Conservation (phyloP, 345 rosid genomes). For the Barbarea vulgaris region DNA sequence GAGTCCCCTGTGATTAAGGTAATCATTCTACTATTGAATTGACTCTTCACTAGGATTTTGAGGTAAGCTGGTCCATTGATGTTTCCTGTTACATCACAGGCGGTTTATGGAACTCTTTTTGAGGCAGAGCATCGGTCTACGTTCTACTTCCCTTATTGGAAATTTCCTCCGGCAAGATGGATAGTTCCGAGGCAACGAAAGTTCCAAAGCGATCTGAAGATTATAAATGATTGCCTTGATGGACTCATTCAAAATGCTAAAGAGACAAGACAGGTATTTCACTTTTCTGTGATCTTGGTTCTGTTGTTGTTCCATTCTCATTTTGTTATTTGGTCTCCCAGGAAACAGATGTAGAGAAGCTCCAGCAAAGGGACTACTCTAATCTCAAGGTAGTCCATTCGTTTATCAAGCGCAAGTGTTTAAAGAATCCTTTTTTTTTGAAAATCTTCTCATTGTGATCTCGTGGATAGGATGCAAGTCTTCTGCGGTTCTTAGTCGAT, state of each 20-base stretch:
- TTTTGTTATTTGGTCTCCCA: slow-evolving; percentile 39
- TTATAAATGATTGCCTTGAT: slow-evolving; percentile 92
- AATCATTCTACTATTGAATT: not conserved
- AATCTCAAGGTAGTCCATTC: slow-evolving; percentile 62
- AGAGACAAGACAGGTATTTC: slow-evolving; percentile 77
- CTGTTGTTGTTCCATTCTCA: not conserved
- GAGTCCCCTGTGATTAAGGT: slow-evolving; percentile 98
- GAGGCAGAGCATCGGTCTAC: slow-evolving; percentile 99
- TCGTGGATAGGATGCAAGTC: slow-evolving; percentile 83
- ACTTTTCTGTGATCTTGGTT: not conserved
- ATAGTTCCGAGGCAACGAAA: slow-evolving; percentile 88
- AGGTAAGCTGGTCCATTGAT: not conserved
- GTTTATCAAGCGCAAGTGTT: not conserved
- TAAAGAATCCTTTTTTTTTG: not conserved
- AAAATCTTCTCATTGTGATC: slow-evolving; percentile 10
- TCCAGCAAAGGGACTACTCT: slow-evolving; percentile 82
- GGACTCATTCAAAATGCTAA: slow-evolving; percentile 92
- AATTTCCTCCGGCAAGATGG: slow-evolving; percentile 88
- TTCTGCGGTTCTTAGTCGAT: slow-evolving; percentile 85
- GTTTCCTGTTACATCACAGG: slow-evolving; percentile 51
- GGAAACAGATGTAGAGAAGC: slow-evolving; percentile 92
- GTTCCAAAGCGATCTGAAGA: slow-evolving; percentile 79
- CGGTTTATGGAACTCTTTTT: slow-evolving; percentile 95
- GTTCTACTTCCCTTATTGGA: slow-evolving; percentile 95
- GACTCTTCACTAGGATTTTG: not conserved